Percentiles rank a stretch among this genome's conserved stretches.
phyloP scores from a whole-genome alignment of 768 basidiomycete genomes.

The Brasilioporus rufonigricans region DNA sequence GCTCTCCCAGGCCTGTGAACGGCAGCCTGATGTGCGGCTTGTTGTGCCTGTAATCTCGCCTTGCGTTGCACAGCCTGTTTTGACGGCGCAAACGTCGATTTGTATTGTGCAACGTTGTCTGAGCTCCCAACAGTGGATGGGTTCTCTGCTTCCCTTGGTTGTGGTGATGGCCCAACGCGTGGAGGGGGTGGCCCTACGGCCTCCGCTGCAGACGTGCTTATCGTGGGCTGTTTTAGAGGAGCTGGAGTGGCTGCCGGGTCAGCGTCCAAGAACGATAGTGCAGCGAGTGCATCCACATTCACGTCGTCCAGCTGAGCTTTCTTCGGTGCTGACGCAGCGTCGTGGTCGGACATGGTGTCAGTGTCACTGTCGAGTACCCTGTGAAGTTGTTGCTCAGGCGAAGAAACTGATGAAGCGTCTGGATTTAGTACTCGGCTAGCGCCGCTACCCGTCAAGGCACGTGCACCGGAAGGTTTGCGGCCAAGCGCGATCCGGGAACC shows the following conservation, averaged over 20 bases:
- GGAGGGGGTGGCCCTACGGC: constrained; percentile 23
- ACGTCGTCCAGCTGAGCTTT: constrained; percentile 42
- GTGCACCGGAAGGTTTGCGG: constrained; percentile 82
- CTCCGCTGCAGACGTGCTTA: constrained; percentile 3
- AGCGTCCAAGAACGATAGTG: constrained; percentile 69
- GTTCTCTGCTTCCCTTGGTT: constrained; percentile 38
- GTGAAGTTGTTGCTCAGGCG: constrained; percentile 34
- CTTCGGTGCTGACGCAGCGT: constrained; percentile 5
- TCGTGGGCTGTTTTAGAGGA: constrained; percentile 12
- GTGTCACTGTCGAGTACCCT: constrained; percentile 26
- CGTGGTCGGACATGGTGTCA: constrained; percentile 34
- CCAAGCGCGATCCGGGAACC: constrained; percentile 39
- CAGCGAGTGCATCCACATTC: constrained; percentile 73
- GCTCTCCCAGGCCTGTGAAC: constrained; percentile 69
- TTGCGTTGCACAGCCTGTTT: constrained; percentile 82
- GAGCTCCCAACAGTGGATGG: constrained; percentile 16
- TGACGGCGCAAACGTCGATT: constrained; percentile 87
- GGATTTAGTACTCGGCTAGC: constrained; percentile 38
- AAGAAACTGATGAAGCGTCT: constrained; percentile 37
- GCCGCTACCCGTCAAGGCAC: constrained; percentile 47
- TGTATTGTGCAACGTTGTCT: constrained; percentile 46
- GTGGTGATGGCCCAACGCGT: constrained; percentile 27
- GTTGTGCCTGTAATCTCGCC: constrained; percentile 79
- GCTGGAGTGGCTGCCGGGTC: constrained; percentile 20
- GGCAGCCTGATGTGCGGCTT: constrained; percentile 78